Percentiles rank a stretch among this genome's conserved stretches.
These are phyloP conservation scores for Candida piceae DNA, from an alignment of 805 yeast species.

Conservation along the genomic window DNA sequence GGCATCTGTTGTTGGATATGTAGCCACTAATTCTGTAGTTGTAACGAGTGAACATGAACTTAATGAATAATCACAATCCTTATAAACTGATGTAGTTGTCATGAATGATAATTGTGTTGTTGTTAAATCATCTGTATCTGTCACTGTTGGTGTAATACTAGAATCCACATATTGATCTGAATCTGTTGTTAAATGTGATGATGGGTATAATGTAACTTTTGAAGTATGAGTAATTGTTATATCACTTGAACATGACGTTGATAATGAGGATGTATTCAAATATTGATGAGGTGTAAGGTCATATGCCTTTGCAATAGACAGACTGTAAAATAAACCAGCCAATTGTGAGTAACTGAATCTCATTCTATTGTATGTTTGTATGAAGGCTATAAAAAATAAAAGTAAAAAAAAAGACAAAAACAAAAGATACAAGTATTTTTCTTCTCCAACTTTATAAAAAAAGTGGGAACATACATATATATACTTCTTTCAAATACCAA, in stretches of 20 bases:
- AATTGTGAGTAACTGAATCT: constrained; percentile 6
- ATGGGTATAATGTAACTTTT: constrained; percentile 8
- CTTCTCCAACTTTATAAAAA: too few relatives aligned
- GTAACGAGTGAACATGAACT: constrained; percentile 20
- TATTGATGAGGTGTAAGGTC: constrained; percentile 2
- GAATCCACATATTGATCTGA: constrained; percentile 9
- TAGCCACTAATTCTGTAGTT: constrained; percentile 22
- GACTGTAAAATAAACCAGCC: constrained; percentile 4
- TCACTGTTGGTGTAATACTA: constrained; percentile 15
- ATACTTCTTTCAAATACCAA: too few relatives aligned
- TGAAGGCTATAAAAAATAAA: background rate
- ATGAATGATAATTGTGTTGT: constrained; percentile 11
- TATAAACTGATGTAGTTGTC: constrained; percentile 18
- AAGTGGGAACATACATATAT: background rate
- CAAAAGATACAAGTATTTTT: too few relatives aligned
- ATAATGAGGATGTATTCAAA: background rate
- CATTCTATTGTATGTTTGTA: background rate
- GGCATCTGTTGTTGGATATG: constrained; percentile 20
- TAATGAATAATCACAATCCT: constrained; percentile 14
- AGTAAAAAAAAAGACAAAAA: background rate
- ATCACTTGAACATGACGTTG: constrained; percentile 12
- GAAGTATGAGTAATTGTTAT: constrained; percentile 14
- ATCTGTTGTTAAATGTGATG: too few relatives aligned
- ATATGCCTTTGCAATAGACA: constrained; percentile 7
- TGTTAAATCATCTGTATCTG: constrained; percentile 8